phyloP scores from a whole-genome alignment of 768 basidiomycete genomes.

The Gloeostereum incarnatum region DNA sequence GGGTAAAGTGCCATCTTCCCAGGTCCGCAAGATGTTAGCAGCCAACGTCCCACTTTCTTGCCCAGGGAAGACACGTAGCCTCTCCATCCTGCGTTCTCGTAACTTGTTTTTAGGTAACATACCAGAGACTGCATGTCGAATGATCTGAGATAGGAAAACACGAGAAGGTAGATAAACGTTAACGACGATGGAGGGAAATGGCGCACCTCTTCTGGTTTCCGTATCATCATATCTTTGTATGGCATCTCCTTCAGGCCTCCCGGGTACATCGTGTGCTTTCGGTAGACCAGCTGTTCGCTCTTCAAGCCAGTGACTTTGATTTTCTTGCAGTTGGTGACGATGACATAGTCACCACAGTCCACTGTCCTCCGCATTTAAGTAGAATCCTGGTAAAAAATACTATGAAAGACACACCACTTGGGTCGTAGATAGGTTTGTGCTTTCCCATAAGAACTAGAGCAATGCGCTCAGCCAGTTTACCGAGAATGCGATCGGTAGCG shows the following conservation, averaged over 20 bases:
- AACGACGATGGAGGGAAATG: neutral
- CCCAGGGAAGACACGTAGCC: slow-evolving; percentile 83
- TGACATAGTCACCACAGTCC: slow-evolving; percentile 96
- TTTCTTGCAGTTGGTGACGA: slow-evolving; percentile 83
- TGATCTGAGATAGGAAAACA: slow-evolving; percentile 49
- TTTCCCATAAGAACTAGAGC: slow-evolving; percentile 98
- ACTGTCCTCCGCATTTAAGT: too few species aligned
- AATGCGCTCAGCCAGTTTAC: slow-evolving; percentile 90
- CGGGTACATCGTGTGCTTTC: slow-evolving; percentile 87
- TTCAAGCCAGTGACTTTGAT: slow-evolving; percentile 88
- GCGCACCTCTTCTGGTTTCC: slow-evolving; percentile 84
- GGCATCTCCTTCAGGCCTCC: slow-evolving; percentile 91
- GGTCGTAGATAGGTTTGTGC: slow-evolving; percentile 96
- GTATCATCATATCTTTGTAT: slow-evolving; percentile 75
- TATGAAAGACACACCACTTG: slow-evolving; percentile 49
- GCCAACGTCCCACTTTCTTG: slow-evolving; percentile 70
- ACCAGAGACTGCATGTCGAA: slow-evolving; percentile 91
- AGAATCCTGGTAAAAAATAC: neutral
- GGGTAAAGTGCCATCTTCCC: slow-evolving; percentile 73
- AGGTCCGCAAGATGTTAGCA: slow-evolving; percentile 70
- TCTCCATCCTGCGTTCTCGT: slow-evolving; percentile 77
- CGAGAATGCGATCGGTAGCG: slow-evolving; percentile 83
- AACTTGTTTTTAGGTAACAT: slow-evolving; percentile 99
- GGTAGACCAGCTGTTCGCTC: slow-evolving; percentile 76
- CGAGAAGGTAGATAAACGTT: slow-evolving; percentile 2